Conservation (phyloP, 2,329 filamentous ascomycete genomes). For the Monosporascus sp. region DNA sequence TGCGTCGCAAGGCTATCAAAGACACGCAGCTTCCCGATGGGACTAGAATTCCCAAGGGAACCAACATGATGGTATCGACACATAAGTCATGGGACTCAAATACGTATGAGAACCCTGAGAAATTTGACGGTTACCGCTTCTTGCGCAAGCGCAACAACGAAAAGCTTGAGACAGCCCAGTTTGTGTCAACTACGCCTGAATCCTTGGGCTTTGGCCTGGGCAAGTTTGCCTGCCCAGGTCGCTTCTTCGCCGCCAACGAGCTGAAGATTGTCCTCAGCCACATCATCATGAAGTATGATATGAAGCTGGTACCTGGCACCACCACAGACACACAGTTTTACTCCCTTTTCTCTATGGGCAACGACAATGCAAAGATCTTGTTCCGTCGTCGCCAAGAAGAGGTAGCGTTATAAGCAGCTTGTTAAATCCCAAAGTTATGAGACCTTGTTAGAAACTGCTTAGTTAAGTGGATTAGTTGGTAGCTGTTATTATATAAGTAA, state of each 20-base stretch:
- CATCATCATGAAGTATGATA: slow-evolving; percentile 22
- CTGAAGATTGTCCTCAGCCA: slow-evolving; percentile 26
- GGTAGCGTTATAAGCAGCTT: too few species aligned
- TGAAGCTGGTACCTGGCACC: slow-evolving; percentile 10
- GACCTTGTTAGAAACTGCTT: too few species aligned
- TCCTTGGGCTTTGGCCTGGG: slow-evolving; percentile 33
- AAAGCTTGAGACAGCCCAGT: slow-evolving; percentile 18
- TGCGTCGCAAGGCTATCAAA: slow-evolving; percentile 12
- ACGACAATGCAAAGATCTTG: too few species aligned
- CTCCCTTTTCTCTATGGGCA: too few species aligned
- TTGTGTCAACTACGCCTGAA: slow-evolving; percentile 24
- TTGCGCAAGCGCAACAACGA: slow-evolving; percentile 11
- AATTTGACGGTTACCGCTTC: slow-evolving; percentile 19
- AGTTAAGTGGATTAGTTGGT: too few species aligned
- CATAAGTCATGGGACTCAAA: slow-evolving; percentile 17
- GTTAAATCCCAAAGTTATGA: too few species aligned
- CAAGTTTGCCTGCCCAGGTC: slow-evolving; percentile 25
- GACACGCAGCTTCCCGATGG: slow-evolving; percentile 17
- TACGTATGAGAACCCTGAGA: slow-evolving; percentile 16
- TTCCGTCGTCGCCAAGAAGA: too few species aligned
- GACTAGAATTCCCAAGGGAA: slow-evolving; percentile 14
- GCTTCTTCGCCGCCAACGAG: slow-evolving; percentile 29
- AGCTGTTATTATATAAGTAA: too few species aligned
- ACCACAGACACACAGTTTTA: too few species aligned
- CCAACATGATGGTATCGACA: slow-evolving; percentile 16